These are phyloP conservation scores for Cordyceps fumosorosea DNA, from an alignment of 2,329 filamentous ascomycete genomes.

Conservation along the genomic window DNA sequence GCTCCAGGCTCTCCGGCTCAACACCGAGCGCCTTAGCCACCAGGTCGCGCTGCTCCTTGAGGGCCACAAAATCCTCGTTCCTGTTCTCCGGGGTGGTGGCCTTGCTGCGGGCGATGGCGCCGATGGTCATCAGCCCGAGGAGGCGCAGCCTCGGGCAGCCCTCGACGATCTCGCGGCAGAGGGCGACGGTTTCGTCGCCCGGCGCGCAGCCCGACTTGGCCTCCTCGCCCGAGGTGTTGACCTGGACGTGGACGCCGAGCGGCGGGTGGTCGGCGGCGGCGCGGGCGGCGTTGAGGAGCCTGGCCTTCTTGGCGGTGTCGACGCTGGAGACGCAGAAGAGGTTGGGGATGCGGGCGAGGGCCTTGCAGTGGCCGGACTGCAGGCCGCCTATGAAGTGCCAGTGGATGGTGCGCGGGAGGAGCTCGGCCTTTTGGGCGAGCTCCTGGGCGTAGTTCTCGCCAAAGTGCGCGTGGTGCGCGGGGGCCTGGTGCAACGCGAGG, in stretches of 20 bases:
- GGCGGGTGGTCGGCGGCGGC: conserved; percentile 41
- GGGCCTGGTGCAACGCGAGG: conserved; percentile 65
- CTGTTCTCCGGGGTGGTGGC: conserved; percentile 68
- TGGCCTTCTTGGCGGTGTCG: conserved; percentile 81
- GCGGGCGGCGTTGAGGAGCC: conserved; percentile 71
- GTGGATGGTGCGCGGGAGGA: conserved; percentile 68
- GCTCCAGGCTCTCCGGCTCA: conserved; percentile 56
- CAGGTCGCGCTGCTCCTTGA: conserved; percentile 64
- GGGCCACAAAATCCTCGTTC: conserved; percentile 78
- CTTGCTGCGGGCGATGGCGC: conserved; percentile 79
- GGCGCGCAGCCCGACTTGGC: conserved; percentile 79
- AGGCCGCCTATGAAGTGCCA: conserved; percentile 98
- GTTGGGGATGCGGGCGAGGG: conserved; percentile 78
- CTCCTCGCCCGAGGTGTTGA: conserved; percentile 89
- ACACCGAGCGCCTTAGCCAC: conserved; percentile 49
- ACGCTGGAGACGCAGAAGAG: conserved; percentile 89
- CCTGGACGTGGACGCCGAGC: conserved; percentile 78
- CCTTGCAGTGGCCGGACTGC: conserved; percentile 86
- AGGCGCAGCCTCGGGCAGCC: conserved; percentile 68
- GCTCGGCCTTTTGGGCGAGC: conserved; percentile 72
- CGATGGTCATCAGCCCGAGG: conserved; percentile 92
- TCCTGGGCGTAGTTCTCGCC: conserved; percentile 97
- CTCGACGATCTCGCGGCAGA: conserved; percentile 65
- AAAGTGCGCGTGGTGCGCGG: conserved; percentile 65
- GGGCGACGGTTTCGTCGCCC: conserved; percentile 47